phyloP scores from a whole-genome alignment of 2,329 filamentous ascomycete species.

The Chrysoporthe puriensis region DNA sequence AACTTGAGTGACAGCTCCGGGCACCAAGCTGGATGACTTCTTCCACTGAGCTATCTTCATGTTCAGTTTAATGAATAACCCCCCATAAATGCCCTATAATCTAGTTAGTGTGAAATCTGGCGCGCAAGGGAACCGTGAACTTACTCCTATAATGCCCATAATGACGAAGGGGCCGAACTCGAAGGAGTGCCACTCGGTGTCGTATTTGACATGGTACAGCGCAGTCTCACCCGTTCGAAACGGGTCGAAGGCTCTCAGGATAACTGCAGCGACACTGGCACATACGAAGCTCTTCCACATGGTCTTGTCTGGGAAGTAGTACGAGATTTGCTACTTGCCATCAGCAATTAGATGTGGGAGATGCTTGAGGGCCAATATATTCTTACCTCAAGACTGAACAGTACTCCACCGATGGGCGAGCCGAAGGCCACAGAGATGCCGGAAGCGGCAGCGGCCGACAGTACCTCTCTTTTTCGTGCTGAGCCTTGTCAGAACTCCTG shows the following conservation, averaged over 20 bases:
- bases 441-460: constrained; percentile 89
- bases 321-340: constrained; percentile 75
- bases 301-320: constrained; percentile 98
- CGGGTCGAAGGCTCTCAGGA: constrained; percentile 88
- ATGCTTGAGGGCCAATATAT: neutral
- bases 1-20: constrained; percentile 79
- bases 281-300: constrained; percentile 99
- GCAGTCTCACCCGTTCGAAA: constrained; percentile 96
- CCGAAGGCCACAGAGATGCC: constrained; percentile 95
- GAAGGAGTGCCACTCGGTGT: constrained; percentile 89
- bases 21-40: constrained; percentile 65
- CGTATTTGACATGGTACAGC: constrained; percentile 93
- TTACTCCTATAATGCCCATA: constrained; percentile 78
- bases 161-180: constrained; percentile 87
- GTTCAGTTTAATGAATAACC: constrained; percentile 92
- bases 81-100: constrained; percentile 80
- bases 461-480: constrained; percentile 90
- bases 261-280: constrained; percentile 97
- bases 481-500: constrained; percentile 32
- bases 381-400: constrained; percentile 87
- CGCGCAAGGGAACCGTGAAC: constrained; percentile 30
- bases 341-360: neutral
- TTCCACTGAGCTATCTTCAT: constrained; percentile 85
- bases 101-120: neutral
- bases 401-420: constrained; percentile 88